Evolutionary conservation across 805 yeast genomes (phyloP), one percentile per base, ranked within the genome.

Genomic region (Hanseniaspora guilliermondii): DNA sequence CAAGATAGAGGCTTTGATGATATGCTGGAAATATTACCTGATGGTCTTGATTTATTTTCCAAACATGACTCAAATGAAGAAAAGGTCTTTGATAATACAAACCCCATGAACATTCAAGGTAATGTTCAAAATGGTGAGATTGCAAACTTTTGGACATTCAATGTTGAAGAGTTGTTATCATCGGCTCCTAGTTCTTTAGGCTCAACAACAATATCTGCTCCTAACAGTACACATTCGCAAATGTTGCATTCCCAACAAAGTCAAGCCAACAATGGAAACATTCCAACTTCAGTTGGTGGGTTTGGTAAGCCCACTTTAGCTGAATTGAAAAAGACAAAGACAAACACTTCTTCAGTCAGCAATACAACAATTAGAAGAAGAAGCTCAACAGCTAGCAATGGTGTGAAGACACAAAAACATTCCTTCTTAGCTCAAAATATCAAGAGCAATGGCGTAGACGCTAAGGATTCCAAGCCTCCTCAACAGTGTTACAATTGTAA

Each of bases 401-500:
- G 39, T 24, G 38, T 21, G 16, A 52, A 52, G 19, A 17, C 47
- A 11, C 55, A 44, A 41, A 53, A 54, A 12, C 49, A 55, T n/a
- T 49, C 52, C 16, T 38, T 42, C 19, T 50, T 45, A 36, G 36
- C 53, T 22, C 49, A 45, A 42, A 53, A 52, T 16, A 35, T 45
- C 16, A 30, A 35, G 25, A 47, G 16, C 33, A 40, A n/a, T 27
- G 25, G 44, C 5, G 17, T 33, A 9, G 39, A 17, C 8, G 22
- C 14, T 21, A 48, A 47, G 12, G 53, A 49, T 9, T n/a, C 41
- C 19, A 68, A 68, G 50, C 68, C 66, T 11, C 71, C 67, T 8
- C 67, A 69, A 6, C 71, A 70, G 46, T 91, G 97, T 68, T 82
- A 91, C 17, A 91, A 91, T 68, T 91, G 98, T 68, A 82, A 84